A percentile compares a stretch with the other conserved stretches of the same genome.
Evolutionary conservation across 768 basidiomycete species (phyloP).

Genomic region (Lentinus tigrinus): DNA sequence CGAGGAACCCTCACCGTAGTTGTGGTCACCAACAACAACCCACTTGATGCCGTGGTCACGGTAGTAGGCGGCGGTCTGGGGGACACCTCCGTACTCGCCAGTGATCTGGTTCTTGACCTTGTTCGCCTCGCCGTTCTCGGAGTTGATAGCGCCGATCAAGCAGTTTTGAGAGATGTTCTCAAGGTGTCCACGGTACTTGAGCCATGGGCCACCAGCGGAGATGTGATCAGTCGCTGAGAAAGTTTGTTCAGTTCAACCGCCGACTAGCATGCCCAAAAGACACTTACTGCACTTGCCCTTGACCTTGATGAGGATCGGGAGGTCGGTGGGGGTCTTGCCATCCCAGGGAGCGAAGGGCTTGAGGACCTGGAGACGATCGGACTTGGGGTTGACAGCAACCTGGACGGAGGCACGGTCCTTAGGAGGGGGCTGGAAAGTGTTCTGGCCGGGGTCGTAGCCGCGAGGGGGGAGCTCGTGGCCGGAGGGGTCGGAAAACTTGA

Average conservation of each 20-base stretch:
- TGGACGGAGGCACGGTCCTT: conserved; percentile 76
- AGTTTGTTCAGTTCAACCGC: not conserved
- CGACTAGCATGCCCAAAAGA: not conserved
- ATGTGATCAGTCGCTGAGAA: conserved; percentile 84
- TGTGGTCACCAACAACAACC: conserved; percentile 95
- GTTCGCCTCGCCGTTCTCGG: conserved; percentile 95
- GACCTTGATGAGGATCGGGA: conserved; percentile 97
- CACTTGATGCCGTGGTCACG: conserved; percentile 89
- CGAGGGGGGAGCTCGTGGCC: conserved; percentile 92
- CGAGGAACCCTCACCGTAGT: conserved; percentile 98
- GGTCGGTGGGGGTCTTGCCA: conserved; percentile 84
- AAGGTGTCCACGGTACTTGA: conserved; percentile 99
- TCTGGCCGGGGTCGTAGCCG: conserved; percentile 94
- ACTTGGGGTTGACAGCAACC: conserved; percentile 83
- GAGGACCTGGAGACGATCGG: conserved; percentile 88
- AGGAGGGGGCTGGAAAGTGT: conserved; percentile 97
- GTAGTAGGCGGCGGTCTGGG: conserved; percentile 83
- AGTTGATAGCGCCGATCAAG: conserved; percentile 95
- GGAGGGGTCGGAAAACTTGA: conserved; percentile 92
- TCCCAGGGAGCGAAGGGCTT: conserved; percentile 91
- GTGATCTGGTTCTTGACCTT: conserved; percentile 89
- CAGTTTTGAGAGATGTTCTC: conserved; percentile 99
- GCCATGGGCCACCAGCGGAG: conserved; percentile 97
- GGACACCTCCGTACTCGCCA: conserved; percentile 83
- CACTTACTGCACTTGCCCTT: conserved; percentile 96